phyloP scores from a whole-genome alignment of 306 rosid genomes.

The Biancaea sappan region DNA sequence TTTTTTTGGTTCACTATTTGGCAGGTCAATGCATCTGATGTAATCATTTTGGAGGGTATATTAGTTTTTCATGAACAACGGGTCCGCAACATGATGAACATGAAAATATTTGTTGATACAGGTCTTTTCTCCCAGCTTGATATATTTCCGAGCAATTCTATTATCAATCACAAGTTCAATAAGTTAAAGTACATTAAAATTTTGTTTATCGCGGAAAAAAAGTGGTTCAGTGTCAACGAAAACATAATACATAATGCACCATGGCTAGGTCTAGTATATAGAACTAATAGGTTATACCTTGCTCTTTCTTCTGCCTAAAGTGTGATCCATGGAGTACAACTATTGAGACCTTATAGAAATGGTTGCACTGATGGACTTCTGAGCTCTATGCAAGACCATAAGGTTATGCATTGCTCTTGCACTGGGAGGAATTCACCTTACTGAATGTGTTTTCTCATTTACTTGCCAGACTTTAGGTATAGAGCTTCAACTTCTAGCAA shows the following conservation, averaged over 20 bases:
- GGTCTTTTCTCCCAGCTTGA: slow-evolving; percentile 50
- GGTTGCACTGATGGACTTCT: neutral
- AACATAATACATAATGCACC: neutral
- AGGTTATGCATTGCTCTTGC: slow-evolving; percentile 8
- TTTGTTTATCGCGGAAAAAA: slow-evolving; percentile 12
- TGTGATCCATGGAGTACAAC: slow-evolving; percentile 23
- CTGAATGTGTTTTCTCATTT: neutral
- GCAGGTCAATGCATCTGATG: slow-evolving; percentile 96
- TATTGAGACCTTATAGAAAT: neutral
- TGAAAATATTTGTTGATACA: slow-evolving; percentile 94
- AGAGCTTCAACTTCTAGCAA: neutral
- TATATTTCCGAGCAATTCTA: slow-evolving; percentile 18
- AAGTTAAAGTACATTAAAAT: neutral
- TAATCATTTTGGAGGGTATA: slow-evolving; percentile 89
- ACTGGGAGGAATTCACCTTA: slow-evolving; percentile 14
- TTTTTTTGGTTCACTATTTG: slow-evolving; percentile 17
- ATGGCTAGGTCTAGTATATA: slow-evolving; percentile 9
- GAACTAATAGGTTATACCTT: slow-evolving; percentile 2
- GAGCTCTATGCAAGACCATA: slow-evolving; percentile 13
- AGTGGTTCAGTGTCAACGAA: neutral
- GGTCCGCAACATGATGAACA: slow-evolving; percentile 83
- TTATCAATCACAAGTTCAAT: slow-evolving; percentile 17
- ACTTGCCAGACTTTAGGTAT: neutral
- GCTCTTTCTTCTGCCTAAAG: slow-evolving; percentile 5
- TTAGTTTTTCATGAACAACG: slow-evolving; percentile 91